Percentiles rank a stretch among this genome's conserved stretches.
These are phyloP conservation scores for Macadamia integrifolia DNA, from an alignment of 164 flowering plant genomes.

Conservation along the genomic window DNA sequence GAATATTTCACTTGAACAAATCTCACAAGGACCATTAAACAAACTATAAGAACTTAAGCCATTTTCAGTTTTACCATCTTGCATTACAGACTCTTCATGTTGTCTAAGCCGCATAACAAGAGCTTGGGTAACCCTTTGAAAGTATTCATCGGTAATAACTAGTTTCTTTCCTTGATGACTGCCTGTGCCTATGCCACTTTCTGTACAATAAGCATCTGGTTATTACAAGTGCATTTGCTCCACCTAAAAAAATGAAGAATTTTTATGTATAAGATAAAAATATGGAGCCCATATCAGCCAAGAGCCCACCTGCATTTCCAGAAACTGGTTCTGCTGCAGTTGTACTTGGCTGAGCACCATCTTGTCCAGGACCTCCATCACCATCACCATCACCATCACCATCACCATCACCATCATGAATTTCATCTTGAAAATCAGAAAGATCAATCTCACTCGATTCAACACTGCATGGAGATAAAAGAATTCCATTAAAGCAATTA, in stretches of 20 bases:
- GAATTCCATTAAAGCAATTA: background rate
- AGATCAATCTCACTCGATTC: constrained; percentile 92
- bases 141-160: constrained; percentile 71
- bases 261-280: background rate
- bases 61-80: constrained; percentile 45
- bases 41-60: background rate
- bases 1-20: no score
- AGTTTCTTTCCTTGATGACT: constrained; percentile 51
- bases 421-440: constrained; percentile 77
- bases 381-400: constrained; percentile 27
- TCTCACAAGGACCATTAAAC: background rate
- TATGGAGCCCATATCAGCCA: background rate
- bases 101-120: constrained; percentile 85
- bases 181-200: constrained; percentile 30
- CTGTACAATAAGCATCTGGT: constrained; percentile 26
- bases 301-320: constrained; percentile 30
- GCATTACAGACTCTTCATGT: constrained; percentile 65
- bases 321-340: constrained; percentile 34
- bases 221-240: background rate
- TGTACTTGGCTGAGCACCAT: constrained; percentile 32
- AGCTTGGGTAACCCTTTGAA: constrained; percentile 82
- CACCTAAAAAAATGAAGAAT: no score
- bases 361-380: constrained; percentile 29
- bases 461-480: constrained; percentile 50
- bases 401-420: constrained; percentile 19